These are phyloP conservation scores for Allantophomopsis cytisporea DNA, from an alignment of 2,329 filamentous ascomycete genomes.

Conservation along the genomic window DNA sequence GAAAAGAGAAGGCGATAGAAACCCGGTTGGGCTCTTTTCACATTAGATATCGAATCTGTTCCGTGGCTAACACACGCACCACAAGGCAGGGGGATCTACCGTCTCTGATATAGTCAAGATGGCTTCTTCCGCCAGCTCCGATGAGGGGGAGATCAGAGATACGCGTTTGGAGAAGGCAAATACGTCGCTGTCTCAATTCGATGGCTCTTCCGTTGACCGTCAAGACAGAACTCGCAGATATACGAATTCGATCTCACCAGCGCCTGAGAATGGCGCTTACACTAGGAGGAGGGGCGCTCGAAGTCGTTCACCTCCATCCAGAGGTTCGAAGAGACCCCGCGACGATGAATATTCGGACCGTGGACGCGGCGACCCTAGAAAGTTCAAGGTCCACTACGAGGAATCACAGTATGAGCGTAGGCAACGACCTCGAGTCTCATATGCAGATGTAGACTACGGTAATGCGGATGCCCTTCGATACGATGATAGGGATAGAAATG, in stretches of 20 bases:
- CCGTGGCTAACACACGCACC: slow-evolving; percentile 21
- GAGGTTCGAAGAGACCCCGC: slow-evolving; percentile 52
- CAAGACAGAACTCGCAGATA: slow-evolving; percentile 58
- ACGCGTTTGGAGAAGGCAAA: slow-evolving; percentile 74
- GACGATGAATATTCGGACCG: slow-evolving; percentile 43
- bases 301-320: slow-evolving; percentile 38
- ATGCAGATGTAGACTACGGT: slow-evolving; percentile 39
- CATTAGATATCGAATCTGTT: slow-evolving; percentile 17
- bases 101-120: slow-evolving; percentile 21
- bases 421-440: slow-evolving; percentile 32
- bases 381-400: slow-evolving; percentile 50
- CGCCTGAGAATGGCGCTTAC: slow-evolving; percentile 26
- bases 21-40: slow-evolving; percentile 23
- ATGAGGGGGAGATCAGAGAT: slow-evolving; percentile 80
- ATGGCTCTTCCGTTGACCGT: slow-evolving; percentile 83
- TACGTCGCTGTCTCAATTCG: slow-evolving; percentile 65
- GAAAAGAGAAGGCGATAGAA: slow-evolving; percentile 18
- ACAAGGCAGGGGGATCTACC: slow-evolving; percentile 18
- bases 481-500: slow-evolving; percentile 33
- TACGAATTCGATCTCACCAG: slow-evolving; percentile 17
- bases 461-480: slow-evolving; percentile 23
- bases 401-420: slow-evolving; percentile 30
- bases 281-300: slow-evolving; percentile 30
- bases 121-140: slow-evolving; percentile 50
- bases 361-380: slow-evolving; percentile 38